Conservation (phyloP, 2,329 filamentous ascomycete species). For the Aphanocladium album region DNA sequence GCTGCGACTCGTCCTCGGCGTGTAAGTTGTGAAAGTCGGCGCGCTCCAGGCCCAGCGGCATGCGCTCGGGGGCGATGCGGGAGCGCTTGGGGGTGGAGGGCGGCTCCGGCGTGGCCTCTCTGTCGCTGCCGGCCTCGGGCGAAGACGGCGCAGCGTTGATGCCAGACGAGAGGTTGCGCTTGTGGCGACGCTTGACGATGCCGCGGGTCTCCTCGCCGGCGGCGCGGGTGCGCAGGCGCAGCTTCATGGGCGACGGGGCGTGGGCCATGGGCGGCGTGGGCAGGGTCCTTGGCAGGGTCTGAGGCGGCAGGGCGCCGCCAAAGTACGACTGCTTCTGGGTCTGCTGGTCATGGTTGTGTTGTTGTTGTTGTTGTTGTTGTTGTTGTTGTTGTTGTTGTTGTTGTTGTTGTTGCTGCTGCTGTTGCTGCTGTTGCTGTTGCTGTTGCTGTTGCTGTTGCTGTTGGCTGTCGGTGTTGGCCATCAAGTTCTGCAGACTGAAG, state of each 20-base stretch:
- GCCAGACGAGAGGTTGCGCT: neutral
- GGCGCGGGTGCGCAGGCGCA: conserved; percentile 48
- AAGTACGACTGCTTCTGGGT: conserved; percentile 7
- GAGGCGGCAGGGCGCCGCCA: conserved; percentile 32
- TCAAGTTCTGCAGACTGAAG: conserved; percentile 56
- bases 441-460: neutral
- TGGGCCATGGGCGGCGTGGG: conserved; percentile 53
- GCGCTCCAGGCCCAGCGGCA: conserved; percentile 55
- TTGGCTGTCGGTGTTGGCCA: conserved; percentile 32
- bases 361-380: too few relatives aligned
- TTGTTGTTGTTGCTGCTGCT: neutral
- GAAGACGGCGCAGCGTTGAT: conserved; percentile 26
- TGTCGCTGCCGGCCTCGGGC: neutral
- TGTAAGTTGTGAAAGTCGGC: conserved; percentile 53
- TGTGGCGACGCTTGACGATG: conserved; percentile 44
- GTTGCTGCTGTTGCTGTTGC: neutral
- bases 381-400: too few relatives aligned
- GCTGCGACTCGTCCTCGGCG: conserved; percentile 19
- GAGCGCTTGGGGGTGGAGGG: conserved; percentile 56
- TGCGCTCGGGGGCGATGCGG: conserved; percentile 54
- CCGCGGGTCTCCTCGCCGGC: conserved; percentile 34
- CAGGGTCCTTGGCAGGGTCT: too few relatives aligned
- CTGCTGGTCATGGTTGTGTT: neutral
- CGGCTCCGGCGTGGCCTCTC: conserved; percentile 1
- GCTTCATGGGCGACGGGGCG: conserved; percentile 46